Percentiles rank a stretch among this genome's conserved stretches.
phyloP scores from a whole-genome alignment of 768 basidiomycete genomes.

The Kwoniella dejecticola region DNA sequence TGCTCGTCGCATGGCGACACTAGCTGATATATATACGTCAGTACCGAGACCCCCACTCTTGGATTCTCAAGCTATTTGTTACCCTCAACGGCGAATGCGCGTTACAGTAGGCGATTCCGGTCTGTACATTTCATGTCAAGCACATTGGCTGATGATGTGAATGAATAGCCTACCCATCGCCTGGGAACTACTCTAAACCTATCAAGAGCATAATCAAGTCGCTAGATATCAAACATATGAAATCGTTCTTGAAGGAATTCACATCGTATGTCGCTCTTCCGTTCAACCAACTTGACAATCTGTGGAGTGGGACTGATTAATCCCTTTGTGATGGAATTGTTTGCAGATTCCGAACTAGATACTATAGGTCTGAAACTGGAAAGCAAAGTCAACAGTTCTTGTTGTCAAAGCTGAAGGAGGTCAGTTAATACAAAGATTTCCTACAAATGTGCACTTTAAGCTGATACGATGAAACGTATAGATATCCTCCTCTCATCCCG shows the following conservation, averaged over 20 bases:
- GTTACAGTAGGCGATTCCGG: constrained; percentile 42
- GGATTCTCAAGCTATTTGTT: constrained; percentile 47
- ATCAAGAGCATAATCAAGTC: constrained; percentile 46
- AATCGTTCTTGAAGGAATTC: constrained; percentile 45
- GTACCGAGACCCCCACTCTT: constrained; percentile 68
- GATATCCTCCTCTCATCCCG: constrained; percentile 34
- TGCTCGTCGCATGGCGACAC: neutral
- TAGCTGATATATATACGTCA: constrained; percentile 46
- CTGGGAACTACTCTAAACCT: constrained; percentile 48
- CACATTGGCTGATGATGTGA: neutral
- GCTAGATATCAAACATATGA: constrained; percentile 45
- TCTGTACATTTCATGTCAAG: neutral
- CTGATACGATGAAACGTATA: neutral
- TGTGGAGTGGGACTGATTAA: too few relatives aligned
- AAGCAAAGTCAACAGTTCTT: constrained; percentile 56
- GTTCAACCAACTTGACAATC: constrained; percentile 6
- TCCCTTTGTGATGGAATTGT: neutral
- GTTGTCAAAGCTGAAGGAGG: constrained; percentile 52
- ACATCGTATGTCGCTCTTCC: constrained; percentile 32
- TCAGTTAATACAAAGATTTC: constrained; percentile 16
- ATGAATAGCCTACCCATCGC: constrained; percentile 45
- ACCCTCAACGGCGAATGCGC: constrained; percentile 33
- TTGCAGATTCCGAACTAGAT: constrained; percentile 54
- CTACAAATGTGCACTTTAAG: neutral
- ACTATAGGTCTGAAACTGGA: constrained; percentile 57